Evolutionary conservation across 2,329 filamentous ascomycete genomes (phyloP), one percentile per base, ranked within the genome.

Genomic region (Pseudodiploospora longispora): DNA sequence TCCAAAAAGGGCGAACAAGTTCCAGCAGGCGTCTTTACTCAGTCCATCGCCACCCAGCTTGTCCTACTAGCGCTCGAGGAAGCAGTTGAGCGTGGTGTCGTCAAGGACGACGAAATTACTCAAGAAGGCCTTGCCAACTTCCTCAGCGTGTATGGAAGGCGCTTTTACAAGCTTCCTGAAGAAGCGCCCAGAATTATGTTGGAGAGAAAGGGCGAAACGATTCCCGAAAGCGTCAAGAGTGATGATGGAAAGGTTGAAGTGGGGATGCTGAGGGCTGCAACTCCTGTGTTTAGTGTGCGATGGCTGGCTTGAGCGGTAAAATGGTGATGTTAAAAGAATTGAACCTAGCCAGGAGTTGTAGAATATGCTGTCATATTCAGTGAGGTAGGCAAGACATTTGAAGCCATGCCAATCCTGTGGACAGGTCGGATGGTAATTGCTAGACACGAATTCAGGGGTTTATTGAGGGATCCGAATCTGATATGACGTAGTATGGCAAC

Each of bases 11-110:
- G 70, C 39, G 19, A 19, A 19, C 74, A 69, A 59, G 75, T 81
- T 1, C 78, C 83, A 0, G 86, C 86, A 0, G 86, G 86, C 4
- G 85, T 90, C 36, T 91, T 88, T 61, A 90, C 86, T 1, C 86
- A 91, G 65, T 82, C 83, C 4, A 81, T 81, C 58, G 80, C 80
- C 0, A 71, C 80, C 2, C 79, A 80, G 43, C 72, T 82, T 39
- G 81, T 87, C 38, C 65, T 88, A 27, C 56, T 68, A 31, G 75
- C 70, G 1, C 65, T 88, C 35, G 76, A 85, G 61, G 75, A 78
- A 53, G 84, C 74, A 4, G 67, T 83, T 4, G 67, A 69, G 48
- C 67, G 72, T 8, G 74, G 72, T 2, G 69, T 75, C 32, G 69
- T 82, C 37, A 57, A 58, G 6, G 70, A 74, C 44, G 63, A 59